phyloP scores from a whole-genome alignment of 176 grass and related monocot genomes.

The Raddia distichophylla region DNA sequence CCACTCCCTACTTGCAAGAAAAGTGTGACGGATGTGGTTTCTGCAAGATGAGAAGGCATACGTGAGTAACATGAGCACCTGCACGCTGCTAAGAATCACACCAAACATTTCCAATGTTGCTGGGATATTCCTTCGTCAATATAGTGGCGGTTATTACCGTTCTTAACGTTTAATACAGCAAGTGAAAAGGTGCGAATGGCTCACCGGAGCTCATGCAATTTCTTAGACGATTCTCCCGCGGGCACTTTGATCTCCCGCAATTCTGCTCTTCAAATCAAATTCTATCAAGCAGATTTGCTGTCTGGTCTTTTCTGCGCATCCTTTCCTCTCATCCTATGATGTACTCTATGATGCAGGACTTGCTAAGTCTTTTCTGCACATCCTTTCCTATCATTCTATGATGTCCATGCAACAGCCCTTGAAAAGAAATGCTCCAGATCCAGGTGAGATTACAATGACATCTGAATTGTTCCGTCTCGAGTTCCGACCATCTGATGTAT shows the following conservation, averaged over 20 bases:
- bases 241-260: background rate
- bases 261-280: slow-evolving; percentile 16
- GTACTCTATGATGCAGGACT: background rate
- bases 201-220: background rate
- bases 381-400: background rate
- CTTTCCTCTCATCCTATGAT: background rate
- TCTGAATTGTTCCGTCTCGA: background rate
- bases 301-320: background rate
- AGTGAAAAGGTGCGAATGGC: background rate
- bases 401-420: background rate
- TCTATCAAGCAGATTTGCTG: background rate
- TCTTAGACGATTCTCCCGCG: background rate
- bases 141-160: background rate
- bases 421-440: background rate
- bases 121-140: background rate
- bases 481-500: background rate
- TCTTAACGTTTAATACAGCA: background rate
- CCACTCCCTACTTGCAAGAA: too few species aligned
- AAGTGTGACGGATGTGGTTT: background rate
- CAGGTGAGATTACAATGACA: background rate
- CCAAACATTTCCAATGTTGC: background rate
- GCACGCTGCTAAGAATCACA: background rate
- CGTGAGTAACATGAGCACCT: background rate
- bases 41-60: background rate
- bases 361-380: background rate